Percentiles rank a stretch among this genome's conserved stretches.
Evolutionary conservation across 176 grass and related monocot species (phyloP).

Genomic region (Canna indica): DNA sequence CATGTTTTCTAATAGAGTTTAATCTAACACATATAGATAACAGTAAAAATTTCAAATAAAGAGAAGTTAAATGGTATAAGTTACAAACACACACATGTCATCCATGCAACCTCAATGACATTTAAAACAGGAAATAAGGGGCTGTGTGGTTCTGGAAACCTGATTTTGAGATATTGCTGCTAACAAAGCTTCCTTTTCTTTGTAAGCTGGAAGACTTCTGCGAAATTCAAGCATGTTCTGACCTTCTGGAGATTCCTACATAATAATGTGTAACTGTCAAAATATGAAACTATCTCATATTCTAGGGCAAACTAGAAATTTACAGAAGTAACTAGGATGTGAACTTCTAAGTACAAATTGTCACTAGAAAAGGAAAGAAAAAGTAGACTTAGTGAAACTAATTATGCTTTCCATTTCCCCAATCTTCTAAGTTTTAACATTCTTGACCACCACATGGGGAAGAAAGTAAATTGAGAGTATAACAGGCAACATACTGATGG

Average conservation of each 20-base stretch:
- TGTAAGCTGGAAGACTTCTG: conserved; percentile 71
- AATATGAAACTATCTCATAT: neutral
- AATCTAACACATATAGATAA: too few relatives aligned
- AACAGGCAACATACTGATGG: neutral
- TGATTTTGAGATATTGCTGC: conserved; percentile 76
- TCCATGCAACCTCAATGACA: neutral
- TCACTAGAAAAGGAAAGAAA: neutral
- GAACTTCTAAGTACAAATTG: neutral
- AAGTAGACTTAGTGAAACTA: neutral
- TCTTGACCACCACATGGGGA: too few relatives aligned
- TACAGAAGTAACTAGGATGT: neutral
- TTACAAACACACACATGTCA: neutral
- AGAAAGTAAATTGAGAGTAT: too few relatives aligned
- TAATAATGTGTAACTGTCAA: conserved; percentile 5
- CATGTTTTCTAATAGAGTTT: too few relatives aligned
- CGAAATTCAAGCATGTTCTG: conserved; percentile 92
- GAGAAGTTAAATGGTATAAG: neutral
- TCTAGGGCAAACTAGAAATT: neutral
- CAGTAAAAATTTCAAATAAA: neutral
- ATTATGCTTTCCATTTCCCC: neutral
- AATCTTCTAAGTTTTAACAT: too few relatives aligned
- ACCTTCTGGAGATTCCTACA: conserved; percentile 82
- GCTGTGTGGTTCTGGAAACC: conserved; percentile 23
- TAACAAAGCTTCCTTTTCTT: conserved; percentile 70
- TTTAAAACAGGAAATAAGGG: neutral